Evolutionary conservation across 1,284 basidiomycete genomes (phyloP), one percentile per base, ranked within the genome.

Genomic region (Neotropicomus parvogracilis): DNA sequence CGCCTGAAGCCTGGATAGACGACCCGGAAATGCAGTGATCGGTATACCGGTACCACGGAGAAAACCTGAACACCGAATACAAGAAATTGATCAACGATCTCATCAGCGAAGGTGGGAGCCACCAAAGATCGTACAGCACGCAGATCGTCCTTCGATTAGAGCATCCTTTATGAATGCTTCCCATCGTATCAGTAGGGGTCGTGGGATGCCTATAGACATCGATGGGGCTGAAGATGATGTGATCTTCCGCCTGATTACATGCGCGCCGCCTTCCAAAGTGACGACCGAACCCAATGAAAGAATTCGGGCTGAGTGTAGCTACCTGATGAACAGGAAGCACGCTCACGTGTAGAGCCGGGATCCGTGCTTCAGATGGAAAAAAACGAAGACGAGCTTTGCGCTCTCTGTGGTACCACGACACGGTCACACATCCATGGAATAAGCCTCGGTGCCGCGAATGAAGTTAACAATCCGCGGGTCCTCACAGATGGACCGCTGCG

Each of bases 81-180:
- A 36, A 53, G 35, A 31, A 42, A 16, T 40, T 53, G 12, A 19
- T 24, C n/a, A 14, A 26, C 11, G 27, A 38, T 27, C 19, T 17
- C 21, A 14, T 46, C 27, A 28, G 33, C 20, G 27, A 37, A 43
- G 35, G 12, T 8, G 17, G 21, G 26, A 13, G 9, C 27, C 31
- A 51, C 49, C 40, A 36, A 39, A 53, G 43, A 36, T 52, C 44
- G 19, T 52, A 41, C 12, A 44, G 28, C 14, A 29, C 21, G 19
- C 38, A 52, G 35, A 42, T 42, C 21, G 50, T 27, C 10, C 35
- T 35, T 17, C 39, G 29, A 31, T 48, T 42, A 27, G 48, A 44
- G 33, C 46, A 46, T 16, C 28, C 48, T 14, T 14, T 33, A 26
- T 27, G 16, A 11, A 41, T 13, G 12, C 31, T 29, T 27, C 34